A percentile compares a stretch with the other conserved stretches of the same genome.
Evolutionary conservation across 345 rosid genomes (phyloP).

Genomic region (Aquilaria malaccensis): DNA sequence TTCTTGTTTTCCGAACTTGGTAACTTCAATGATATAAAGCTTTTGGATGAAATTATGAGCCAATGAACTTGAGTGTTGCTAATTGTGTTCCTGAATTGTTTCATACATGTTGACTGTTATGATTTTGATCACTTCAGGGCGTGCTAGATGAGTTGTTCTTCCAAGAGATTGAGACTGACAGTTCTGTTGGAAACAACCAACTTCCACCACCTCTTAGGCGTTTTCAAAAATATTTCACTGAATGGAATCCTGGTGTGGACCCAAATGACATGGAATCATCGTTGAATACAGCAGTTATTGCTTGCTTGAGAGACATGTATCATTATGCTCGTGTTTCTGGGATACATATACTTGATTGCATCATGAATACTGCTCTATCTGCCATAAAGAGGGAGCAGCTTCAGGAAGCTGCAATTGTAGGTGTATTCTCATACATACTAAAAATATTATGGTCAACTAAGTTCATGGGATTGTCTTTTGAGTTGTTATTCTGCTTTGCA

Average conservation of each 20-base stretch:
- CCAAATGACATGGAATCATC: slow-evolving; percentile 29
- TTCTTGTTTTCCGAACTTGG: too few relatives aligned
- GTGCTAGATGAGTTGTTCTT: slow-evolving; percentile 65
- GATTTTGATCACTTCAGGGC: slow-evolving; percentile 36
- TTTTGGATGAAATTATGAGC: too few relatives aligned
- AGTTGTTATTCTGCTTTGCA: slow-evolving; percentile 10
- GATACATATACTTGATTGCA: slow-evolving; percentile 71
- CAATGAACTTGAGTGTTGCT: too few relatives aligned
- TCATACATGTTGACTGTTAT: slow-evolving; percentile 5
- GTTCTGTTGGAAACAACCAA: slow-evolving; percentile 43
- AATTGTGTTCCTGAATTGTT: too few relatives aligned
- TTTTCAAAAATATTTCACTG: slow-evolving; percentile 44
- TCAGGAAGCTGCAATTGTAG: slow-evolving; percentile 82
- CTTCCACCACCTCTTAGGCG: slow-evolving; percentile 61
- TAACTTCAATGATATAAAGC: too few relatives aligned
- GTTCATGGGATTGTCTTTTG: not conserved
- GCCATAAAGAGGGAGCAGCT: slow-evolving; percentile 62
- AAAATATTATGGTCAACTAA: slow-evolving; percentile 6
- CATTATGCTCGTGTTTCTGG: slow-evolving; percentile 90
- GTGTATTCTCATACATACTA: slow-evolving; percentile 25
- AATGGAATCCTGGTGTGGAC: slow-evolving; percentile 33
- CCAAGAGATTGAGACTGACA: slow-evolving; percentile 48
- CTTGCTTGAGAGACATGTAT: slow-evolving; percentile 76
- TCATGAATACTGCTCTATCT: slow-evolving; percentile 70
- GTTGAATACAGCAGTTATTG: slow-evolving; percentile 35